Percentiles rank a stretch among this genome's conserved stretches.
phyloP scores from a whole-genome alignment of 768 basidiomycete species.

The Hygrocybe punicea region DNA sequence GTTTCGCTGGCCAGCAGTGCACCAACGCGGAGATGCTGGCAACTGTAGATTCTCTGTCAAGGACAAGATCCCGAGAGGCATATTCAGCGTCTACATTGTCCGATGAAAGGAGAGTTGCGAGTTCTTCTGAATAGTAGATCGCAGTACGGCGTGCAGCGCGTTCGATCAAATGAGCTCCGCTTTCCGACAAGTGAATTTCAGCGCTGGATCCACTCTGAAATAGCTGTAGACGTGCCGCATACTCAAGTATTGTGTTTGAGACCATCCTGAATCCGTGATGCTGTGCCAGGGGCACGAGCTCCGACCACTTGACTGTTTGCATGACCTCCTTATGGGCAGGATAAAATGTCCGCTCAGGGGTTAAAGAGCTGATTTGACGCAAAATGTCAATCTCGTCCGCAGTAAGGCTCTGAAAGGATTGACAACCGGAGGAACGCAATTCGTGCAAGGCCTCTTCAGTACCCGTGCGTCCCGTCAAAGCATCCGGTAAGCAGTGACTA shows the following conservation, averaged over 20 bases:
- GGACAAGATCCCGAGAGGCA: background rate
- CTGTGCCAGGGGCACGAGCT: slow-evolving; percentile 26
- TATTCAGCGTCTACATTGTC: background rate
- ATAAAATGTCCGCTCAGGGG: slow-evolving; percentile 37
- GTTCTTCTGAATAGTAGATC: background rate
- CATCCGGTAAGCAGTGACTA: slow-evolving; percentile 41
- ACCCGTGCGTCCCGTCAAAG: slow-evolving; percentile 43
- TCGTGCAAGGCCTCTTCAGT: slow-evolving; percentile 42
- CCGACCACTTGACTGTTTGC: slow-evolving; percentile 40
- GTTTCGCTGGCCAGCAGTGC: slow-evolving; percentile 8
- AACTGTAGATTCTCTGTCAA: slow-evolving; percentile 3
- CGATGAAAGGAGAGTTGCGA: background rate
- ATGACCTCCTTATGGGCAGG: slow-evolving; percentile 37
- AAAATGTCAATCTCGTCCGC: slow-evolving; percentile 32
- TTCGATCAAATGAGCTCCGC: background rate
- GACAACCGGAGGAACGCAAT: slow-evolving; percentile 35
- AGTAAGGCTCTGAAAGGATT: slow-evolving; percentile 40
- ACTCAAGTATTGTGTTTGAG: slow-evolving; percentile 28
- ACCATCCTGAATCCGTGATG: slow-evolving; percentile 26
- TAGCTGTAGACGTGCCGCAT: slow-evolving; percentile 17
- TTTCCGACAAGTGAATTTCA: background rate
- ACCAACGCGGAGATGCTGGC: slow-evolving; percentile 6
- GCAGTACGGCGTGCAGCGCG: slow-evolving; percentile 3
- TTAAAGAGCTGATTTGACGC: slow-evolving; percentile 30
- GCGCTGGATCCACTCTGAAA: background rate